phyloP scores from a whole-genome alignment of 305 asterid species.

The Ilex paraguariensis region DNA sequence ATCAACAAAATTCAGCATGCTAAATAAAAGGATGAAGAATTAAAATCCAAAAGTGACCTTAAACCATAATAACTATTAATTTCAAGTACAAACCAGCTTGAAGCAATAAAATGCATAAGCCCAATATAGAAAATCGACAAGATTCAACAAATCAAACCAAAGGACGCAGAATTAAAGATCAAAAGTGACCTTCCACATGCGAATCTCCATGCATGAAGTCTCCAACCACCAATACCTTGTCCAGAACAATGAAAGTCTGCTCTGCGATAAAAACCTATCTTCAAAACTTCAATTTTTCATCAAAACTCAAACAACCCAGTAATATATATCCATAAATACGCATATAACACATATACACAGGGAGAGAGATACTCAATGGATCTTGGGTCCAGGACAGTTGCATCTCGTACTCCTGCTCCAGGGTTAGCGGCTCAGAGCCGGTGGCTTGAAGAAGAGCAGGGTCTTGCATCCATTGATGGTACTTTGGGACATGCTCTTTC shows the following conservation, averaged over 20 bases:
- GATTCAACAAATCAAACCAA: too few relatives aligned
- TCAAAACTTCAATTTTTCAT: conserved; percentile 1
- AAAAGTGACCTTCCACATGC: conserved; percentile 53
- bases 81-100: too few relatives aligned
- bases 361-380: conserved; percentile 47
- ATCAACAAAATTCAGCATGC: too few relatives aligned
- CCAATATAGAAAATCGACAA: too few relatives aligned
- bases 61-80: too few relatives aligned
- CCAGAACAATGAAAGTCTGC: conserved; percentile 79
- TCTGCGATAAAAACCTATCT: conserved; percentile 41
- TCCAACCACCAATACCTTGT: conserved; percentile 62
- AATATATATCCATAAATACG: too few relatives aligned
- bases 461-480: conserved; percentile 95
- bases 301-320: background rate
- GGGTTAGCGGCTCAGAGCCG: conserved; percentile 86
- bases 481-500: conserved; percentile 80
- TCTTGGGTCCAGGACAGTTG: conserved; percentile 85
- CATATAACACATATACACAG: too few relatives aligned
- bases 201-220: conserved; percentile 69
- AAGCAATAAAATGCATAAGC: too few relatives aligned
- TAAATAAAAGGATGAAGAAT: too few relatives aligned
- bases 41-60: too few relatives aligned
- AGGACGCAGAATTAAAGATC: too few relatives aligned
- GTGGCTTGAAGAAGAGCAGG: conserved; percentile 80
- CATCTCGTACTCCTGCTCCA: conserved; percentile 77